Percentiles rank a stretch among this genome's conserved stretches.
These are phyloP conservation scores for Entomortierella lignicola DNA, from an alignment of 192 early-diverging fungal genomes.

Conservation along the genomic window DNA sequence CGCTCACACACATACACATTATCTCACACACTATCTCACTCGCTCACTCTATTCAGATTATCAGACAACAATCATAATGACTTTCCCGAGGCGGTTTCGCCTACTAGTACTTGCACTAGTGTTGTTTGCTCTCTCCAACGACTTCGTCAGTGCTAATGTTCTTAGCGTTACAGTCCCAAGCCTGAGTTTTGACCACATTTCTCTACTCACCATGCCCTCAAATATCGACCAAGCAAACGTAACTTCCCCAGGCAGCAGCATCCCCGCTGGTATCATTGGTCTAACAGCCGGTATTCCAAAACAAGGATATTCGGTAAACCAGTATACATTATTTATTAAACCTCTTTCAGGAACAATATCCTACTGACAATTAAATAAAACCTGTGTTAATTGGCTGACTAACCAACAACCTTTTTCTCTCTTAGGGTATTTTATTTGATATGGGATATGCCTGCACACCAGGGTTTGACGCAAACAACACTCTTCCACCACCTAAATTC, in stretches of 20 bases:
- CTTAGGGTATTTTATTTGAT: conserved; percentile 36
- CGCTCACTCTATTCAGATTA: background rate
- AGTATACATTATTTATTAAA: too few species aligned
- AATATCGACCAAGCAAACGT: background rate
- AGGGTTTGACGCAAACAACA: conserved; percentile 14
- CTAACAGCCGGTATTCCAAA: conserved; percentile 9
- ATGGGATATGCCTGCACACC: conserved; percentile 38
- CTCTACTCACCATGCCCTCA: background rate
- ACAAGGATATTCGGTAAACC: conserved; percentile 30
- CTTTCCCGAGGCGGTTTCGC: background rate
- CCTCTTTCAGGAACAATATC: background rate
- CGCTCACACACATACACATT: background rate
- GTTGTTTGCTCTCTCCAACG: conserved; percentile 11
- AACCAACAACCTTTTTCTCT: background rate
- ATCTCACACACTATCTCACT: background rate
- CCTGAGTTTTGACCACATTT: conserved; percentile 27
- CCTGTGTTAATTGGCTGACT: background rate
- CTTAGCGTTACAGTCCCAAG: background rate
- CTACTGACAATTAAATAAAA: background rate
- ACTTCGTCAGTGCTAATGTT: conserved; percentile 11
- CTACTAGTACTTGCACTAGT: background rate
- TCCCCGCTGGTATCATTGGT: background rate
- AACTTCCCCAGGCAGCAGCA: background rate
- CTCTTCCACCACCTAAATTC: conserved; percentile 10
- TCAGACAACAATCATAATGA: background rate